Evolutionary conservation across 2,329 filamentous ascomycete genomes (phyloP), one percentile per base, ranked within the genome.

Genomic region (Fusarium miscanthi): DNA sequence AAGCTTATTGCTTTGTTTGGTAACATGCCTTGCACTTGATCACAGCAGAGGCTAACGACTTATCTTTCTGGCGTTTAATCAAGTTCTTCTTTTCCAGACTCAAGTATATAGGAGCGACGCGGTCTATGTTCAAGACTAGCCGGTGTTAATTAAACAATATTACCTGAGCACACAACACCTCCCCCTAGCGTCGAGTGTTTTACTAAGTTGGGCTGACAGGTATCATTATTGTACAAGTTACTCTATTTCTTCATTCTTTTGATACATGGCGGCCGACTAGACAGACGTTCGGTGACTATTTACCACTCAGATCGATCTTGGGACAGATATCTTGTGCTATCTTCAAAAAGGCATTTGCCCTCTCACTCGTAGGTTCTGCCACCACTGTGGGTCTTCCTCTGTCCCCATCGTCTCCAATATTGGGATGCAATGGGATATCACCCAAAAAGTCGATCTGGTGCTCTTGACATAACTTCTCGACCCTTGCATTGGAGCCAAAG

Each of bases 341-440:
- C 23, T 86, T 84, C 63, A 91, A 82, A 79, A 98, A 99, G 2
- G 91, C 90, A 59, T 86, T 83, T 2, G 93, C 92, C 74, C 93
- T 89, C 37, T 89, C 87, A 75, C 94, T 94, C 2, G 90, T 86
- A 12, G 95, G 94, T 80, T 97, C 94, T 3, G 94, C 89, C 5
- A 97, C 94, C 1, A 98, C 93, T 2, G 95, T 98, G 8, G 96
- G 96, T 81, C 92, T 94, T 2, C 96, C 96, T 25, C 88, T 85
- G 81, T 97, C 94, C 2, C 93, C 94, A 81, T 98, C 94, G 62
- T 94, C 92, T 66, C 94, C 97, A 27, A 98, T 97, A 56, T 86
- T 90, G 8, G 93, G 90, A 80, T 98, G 94, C 53, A 99, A 86
- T 10, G 95, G 95, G 43, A 99, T 92, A 80, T 98, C 93, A 3